phyloP scores from a whole-genome alignment of 2,329 filamentous ascomycete species.

The Lachnellula occidentalis region DNA sequence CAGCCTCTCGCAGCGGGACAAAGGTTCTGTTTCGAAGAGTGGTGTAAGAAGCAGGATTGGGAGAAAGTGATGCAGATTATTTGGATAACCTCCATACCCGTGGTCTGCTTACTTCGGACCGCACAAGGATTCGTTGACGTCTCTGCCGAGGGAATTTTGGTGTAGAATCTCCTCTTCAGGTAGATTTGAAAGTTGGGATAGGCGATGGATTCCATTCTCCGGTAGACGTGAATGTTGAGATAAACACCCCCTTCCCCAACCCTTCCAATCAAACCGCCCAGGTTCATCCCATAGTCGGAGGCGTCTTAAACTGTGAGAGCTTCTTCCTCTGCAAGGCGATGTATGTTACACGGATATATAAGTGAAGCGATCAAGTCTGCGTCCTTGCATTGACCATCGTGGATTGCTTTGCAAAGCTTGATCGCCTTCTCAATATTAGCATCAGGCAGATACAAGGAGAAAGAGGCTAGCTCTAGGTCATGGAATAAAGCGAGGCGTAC shows the following conservation, averaged over 20 bases:
- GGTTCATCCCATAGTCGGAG: too few relatives aligned
- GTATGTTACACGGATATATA: neutral
- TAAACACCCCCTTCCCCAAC: too few relatives aligned
- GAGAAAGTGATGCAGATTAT: constrained; percentile 1
- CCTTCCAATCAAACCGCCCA: too few relatives aligned
- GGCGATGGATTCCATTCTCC: too few relatives aligned
- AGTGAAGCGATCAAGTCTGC: neutral
- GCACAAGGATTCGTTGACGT: too few relatives aligned
- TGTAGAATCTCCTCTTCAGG: too few relatives aligned
- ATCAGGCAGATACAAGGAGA: neutral
- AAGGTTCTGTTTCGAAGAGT: neutral
- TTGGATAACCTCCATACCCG: neutral
- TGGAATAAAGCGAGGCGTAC: neutral
- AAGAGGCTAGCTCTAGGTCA: neutral
- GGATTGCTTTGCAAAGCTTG: neutral
- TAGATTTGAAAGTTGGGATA: too few relatives aligned
- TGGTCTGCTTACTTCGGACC: too few relatives aligned
- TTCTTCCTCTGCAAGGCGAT: neutral
- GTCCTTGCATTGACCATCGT: neutral
- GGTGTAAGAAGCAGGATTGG: constrained; percentile 5
- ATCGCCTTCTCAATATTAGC: neutral
- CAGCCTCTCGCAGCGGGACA: neutral
- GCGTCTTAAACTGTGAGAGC: too few relatives aligned
- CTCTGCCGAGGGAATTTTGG: too few relatives aligned
- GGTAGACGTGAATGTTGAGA: too few relatives aligned